Evolutionary conservation across 2,329 filamentous ascomycete species (phyloP), one percentile per base, ranked within the genome.

Genomic region (Talaromyces sp.): DNA sequence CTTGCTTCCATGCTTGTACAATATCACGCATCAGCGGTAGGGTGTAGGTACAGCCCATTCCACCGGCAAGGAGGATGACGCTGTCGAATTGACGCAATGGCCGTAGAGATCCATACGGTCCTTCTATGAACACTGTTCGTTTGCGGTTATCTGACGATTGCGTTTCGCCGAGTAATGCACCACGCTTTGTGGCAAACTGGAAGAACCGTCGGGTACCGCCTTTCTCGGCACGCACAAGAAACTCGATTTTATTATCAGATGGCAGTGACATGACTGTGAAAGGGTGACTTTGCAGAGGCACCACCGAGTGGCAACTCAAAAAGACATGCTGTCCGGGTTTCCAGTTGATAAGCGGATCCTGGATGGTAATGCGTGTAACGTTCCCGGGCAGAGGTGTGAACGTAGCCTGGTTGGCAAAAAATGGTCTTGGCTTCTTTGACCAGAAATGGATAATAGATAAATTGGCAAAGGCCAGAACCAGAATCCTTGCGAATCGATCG

Each of bases 291-390:
- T 89, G 85, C 1, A 89, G 74, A 0, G 85, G 86, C 19, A 81
- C 80, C 43, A 88, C 72, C 0, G 79, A 80, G 69, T 84, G 87
- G 69, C 80, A 87, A 5, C 84, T 84, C 2, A 90, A 75, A 69
- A 88, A 88, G 0, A 86, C 81, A 71, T 90, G 87, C 67, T 90
- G 87, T 1, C 87, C 88, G 3, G 87, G 81, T 33, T 74, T 80
- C 88, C 87, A 90, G 19, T 72, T 76, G 60, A 89, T 80, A 2
- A 83, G 81, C 1, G 85, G 84, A 24, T 85, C 80, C 1, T 77
- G 71, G 52, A 89, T 83, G 0, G 83, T 84, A 66, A 90, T 79
- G 9, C 82, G 81, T 3, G 86, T 88, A 33, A 85, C 81, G 57
- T 84, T 79, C 54, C 84, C 83, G 1, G 85, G 78, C 1, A 89